Base-by-base conservation (phyloP, 306 rosid species). In the Malus asiatica region DNA sequence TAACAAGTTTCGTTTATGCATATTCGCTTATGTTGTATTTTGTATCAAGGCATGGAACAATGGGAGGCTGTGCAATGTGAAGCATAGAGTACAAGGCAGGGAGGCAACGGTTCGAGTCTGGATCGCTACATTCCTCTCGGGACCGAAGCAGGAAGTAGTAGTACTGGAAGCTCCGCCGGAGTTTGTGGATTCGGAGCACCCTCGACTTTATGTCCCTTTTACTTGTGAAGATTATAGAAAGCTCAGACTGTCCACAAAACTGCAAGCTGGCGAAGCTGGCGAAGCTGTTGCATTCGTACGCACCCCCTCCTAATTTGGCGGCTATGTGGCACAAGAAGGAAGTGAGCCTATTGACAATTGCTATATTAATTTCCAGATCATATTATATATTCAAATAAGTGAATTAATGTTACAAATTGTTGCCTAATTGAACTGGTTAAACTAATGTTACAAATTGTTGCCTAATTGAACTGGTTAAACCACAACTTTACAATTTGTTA, bases 81-180 rank as follows among this genome's bases (percentile, higher is more conserved):
- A 44, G 87, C 97, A 87, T 55, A 78, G 86, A 55, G 93, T 89
- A 1, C 77, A 79, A 68, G 89, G 97, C 85, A 80, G 70, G 51
- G 88, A 89, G 78, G 90, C 82, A 6, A 51, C 32, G 8, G 58
- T 55, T 9, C 84, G 90, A 27, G 32, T 85, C 8, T 87, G 90
- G 12, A 80, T 89, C 15, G 92, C 85, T 44, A 68, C 89, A 3
- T 74, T 83, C 67, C 67, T 89, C 64, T 78, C 87, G n/a, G 94
- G 79, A 70, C 92, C 92, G 0, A 88, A 38, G 81, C 76, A 71
- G 8, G 57, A 66, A 70, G 74, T 75, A 22, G 72, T 76, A 32
- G 71, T 91, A 35, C 38, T 35, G 20, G 97, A 86, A 84, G 75
- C 78, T 3, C 87, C 91, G 11, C n/a, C 7, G 2, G 88, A 87